Percentiles rank a stretch among this genome's conserved stretches.
Conservation (phyloP, 1,284 basidiomycete species). For the Thecaphora frezii region DNA sequence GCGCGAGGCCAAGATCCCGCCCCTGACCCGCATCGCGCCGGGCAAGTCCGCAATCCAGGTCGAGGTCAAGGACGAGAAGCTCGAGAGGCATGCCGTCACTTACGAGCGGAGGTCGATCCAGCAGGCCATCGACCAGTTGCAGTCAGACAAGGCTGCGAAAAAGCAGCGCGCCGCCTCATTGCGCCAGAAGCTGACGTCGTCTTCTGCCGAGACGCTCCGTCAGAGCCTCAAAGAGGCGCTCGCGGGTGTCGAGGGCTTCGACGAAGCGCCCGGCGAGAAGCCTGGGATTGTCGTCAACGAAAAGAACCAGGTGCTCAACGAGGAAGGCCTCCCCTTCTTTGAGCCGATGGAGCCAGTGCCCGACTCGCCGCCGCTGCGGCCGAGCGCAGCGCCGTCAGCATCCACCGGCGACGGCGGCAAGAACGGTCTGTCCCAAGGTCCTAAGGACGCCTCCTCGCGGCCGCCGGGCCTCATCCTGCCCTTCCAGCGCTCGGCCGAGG, state of each 20-base stretch:
- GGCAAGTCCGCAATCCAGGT: background rate
- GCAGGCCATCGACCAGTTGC: background rate
- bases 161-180: background rate
- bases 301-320: conserved; percentile 47
- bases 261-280: background rate
- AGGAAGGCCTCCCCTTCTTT: conserved; percentile 56
- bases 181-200: background rate
- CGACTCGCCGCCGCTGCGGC: conserved; percentile 14
- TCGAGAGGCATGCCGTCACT: background rate
- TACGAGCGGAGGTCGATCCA: conserved; percentile 5
- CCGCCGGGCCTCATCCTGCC: conserved; percentile 23
- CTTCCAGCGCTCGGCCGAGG: conserved; percentile 10
- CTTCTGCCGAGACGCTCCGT: background rate
- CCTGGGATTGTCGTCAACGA: conserved; percentile 18
- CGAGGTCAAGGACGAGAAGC: conserved; percentile 11
- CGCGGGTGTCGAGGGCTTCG: background rate
- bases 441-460: background rate
- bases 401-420: background rate
- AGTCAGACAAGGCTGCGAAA: background rate
- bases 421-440: background rate
- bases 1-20: conserved; percentile 13
- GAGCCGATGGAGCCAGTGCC: conserved; percentile 47
- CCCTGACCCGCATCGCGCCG: conserved; percentile 7
- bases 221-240: conserved; percentile 1
- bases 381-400: background rate